phyloP scores from a whole-genome alignment of 2,329 filamentous ascomycete species.

The Trichophyton schoenleinii region DNA sequence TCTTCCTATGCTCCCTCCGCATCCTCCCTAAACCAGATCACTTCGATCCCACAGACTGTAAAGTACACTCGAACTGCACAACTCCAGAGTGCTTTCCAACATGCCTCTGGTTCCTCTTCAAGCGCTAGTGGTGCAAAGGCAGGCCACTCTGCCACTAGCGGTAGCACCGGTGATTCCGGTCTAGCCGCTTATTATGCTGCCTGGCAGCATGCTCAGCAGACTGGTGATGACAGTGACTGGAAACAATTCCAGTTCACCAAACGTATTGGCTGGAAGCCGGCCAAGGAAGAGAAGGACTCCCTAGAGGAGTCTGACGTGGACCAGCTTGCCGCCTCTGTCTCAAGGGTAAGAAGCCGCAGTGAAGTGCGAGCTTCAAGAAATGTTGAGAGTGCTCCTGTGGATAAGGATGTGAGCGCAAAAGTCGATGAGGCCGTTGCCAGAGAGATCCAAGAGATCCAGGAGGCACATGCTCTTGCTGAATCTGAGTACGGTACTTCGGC shows the following conservation, averaged over 20 bases:
- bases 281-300: slow-evolving; percentile 28
- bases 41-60: slow-evolving; percentile 34
- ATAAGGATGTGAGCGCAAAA: slow-evolving; percentile 51
- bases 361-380: slow-evolving; percentile 51
- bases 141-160: slow-evolving; percentile 46
- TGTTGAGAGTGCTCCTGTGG: slow-evolving; percentile 37
- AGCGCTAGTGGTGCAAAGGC: slow-evolving; percentile 38
- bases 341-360: slow-evolving; percentile 41
- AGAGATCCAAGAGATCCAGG: slow-evolving; percentile 52
- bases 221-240: slow-evolving; percentile 67
- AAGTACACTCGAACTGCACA: slow-evolving; percentile 47
- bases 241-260: slow-evolving; percentile 81
- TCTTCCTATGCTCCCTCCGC: slow-evolving; percentile 60
- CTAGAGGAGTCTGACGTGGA: slow-evolving; percentile 15
- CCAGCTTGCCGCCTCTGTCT: slow-evolving; percentile 10
- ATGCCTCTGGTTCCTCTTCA: slow-evolving; percentile 37
- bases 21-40: slow-evolving; percentile 43
- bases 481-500: slow-evolving; percentile 23
- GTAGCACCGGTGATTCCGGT: slow-evolving; percentile 44
- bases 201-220: slow-evolving; percentile 64
- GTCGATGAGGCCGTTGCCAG: slow-evolving; percentile 74
- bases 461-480: slow-evolving; percentile 37
- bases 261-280: slow-evolving; percentile 73
- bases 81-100: slow-evolving; percentile 67
- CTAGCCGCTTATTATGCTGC: slow-evolving; percentile 87